Percentiles rank a stretch among this genome's conserved stretches.
Conservation (phyloP, 2,329 filamentous ascomycete species). For the Cytospora schulzeri region DNA sequence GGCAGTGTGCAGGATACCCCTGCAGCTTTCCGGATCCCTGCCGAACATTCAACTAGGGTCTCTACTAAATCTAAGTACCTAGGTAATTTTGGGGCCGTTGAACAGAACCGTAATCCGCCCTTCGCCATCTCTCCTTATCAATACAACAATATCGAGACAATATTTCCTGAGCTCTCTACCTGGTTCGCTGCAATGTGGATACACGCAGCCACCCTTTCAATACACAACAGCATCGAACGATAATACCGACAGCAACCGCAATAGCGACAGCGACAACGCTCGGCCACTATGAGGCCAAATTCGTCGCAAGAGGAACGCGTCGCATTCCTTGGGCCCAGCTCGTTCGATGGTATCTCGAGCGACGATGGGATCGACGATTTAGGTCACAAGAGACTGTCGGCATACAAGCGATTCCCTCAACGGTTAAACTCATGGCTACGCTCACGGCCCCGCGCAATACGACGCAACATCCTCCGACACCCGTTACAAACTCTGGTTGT, state of each 20-base stretch:
- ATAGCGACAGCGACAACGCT: neutral
- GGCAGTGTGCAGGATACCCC: neutral
- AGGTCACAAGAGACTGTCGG: neutral
- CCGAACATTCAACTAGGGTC: neutral
- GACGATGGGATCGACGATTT: constrained; percentile 23
- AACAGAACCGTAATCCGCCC: too few species aligned
- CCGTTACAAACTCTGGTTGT: constrained; percentile 18
- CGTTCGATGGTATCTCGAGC: constrained; percentile 18
- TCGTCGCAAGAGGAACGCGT: constrained; percentile 24
- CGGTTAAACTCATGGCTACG: constrained; percentile 22
- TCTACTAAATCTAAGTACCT: too few species aligned
- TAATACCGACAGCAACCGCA: neutral
- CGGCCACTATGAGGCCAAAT: constrained; percentile 19
- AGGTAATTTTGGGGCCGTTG: neutral
- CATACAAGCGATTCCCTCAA: constrained; percentile 9
- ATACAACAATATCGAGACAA: neutral
- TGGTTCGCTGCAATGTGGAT: too few species aligned
- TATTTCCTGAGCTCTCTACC: neutral
- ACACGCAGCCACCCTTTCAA: too few species aligned
- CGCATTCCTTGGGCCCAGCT: constrained; percentile 22
- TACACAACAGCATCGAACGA: neutral
- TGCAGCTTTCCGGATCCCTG: neutral
- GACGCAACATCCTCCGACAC: constrained; percentile 24
- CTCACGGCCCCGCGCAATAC: constrained; percentile 23
- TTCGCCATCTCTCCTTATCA: neutral